phyloP scores from a whole-genome alignment of 768 basidiomycete species.

The Boletus subcaerulescens region DNA sequence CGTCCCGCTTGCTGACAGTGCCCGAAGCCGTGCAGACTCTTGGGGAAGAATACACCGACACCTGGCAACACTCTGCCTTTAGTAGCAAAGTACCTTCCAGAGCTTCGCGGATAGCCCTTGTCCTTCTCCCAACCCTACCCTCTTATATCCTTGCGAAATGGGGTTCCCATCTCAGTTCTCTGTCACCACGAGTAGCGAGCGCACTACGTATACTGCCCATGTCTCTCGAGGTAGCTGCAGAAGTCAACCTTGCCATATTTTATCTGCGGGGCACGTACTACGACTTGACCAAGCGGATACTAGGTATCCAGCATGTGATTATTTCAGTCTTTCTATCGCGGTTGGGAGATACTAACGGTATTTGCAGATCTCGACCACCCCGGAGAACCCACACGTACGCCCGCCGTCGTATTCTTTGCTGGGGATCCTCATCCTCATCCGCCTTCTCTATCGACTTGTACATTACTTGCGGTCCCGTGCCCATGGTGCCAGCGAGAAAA shows the following conservation, averaged over 20 bases:
- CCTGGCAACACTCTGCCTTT: slow-evolving; percentile 64
- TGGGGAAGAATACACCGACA: slow-evolving; percentile 89
- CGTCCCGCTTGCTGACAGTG: slow-evolving; percentile 7
- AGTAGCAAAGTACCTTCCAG: slow-evolving; percentile 42
- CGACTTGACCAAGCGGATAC: slow-evolving; percentile 60
- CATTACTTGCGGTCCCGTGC: slow-evolving; percentile 39
- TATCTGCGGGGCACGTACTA: slow-evolving; percentile 82
- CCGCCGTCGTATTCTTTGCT: slow-evolving; percentile 88
- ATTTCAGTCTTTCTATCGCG: not conserved
- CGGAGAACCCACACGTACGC: slow-evolving; percentile 64
- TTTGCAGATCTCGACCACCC: slow-evolving; percentile 66
- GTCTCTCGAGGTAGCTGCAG: slow-evolving; percentile 53
- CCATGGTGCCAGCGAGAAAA: slow-evolving; percentile 24
- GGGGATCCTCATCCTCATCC: slow-evolving; percentile 65
- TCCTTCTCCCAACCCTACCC: slow-evolving; percentile 67
- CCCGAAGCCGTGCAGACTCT: slow-evolving; percentile 70
- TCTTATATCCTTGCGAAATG: slow-evolving; percentile 57
- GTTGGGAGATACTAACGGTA: not conserved
- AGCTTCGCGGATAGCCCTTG: slow-evolving; percentile 46
- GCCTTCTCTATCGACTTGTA: slow-evolving; percentile 62
- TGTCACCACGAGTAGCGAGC: slow-evolving; percentile 31
- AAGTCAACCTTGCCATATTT: slow-evolving; percentile 78
- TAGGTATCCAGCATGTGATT: slow-evolving; percentile 68
- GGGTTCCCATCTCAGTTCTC: slow-evolving; percentile 37
- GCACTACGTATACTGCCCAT: slow-evolving; percentile 41